Evolutionary conservation across 2,329 filamentous ascomycete species (phyloP).

Genomic region (Bretziella fagacearum): DNA sequence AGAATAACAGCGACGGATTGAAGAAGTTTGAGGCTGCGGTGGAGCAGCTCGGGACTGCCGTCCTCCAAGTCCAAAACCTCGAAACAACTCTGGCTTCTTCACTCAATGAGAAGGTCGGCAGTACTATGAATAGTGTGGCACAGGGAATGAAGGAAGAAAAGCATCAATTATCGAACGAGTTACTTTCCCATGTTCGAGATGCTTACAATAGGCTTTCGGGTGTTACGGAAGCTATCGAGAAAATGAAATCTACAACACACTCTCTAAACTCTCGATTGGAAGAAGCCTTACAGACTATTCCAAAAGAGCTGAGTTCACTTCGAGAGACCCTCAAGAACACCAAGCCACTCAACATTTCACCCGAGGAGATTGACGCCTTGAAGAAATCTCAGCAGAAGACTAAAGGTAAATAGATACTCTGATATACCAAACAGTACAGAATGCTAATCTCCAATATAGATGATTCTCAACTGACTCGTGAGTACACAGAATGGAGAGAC

Average conservation of each 20-base stretch:
- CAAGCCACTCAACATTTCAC: not conserved
- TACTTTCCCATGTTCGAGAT: constrained; percentile 7
- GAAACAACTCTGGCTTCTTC: not conserved
- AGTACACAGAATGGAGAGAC: constrained; percentile 13
- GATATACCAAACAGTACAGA: too few species aligned
- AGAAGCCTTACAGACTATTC: constrained; percentile 2
- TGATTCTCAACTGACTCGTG: constrained; percentile 3
- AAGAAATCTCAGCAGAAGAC: not conserved
- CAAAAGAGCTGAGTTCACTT: constrained; percentile 10
- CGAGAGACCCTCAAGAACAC: constrained; percentile 8
- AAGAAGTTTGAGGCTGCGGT: constrained; percentile 10
- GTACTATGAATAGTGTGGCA: not conserved
- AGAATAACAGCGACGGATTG: constrained; percentile 1
- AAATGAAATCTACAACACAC: constrained; percentile 6
- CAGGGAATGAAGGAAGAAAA: constrained; percentile 1
- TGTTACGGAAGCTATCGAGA: constrained; percentile 4
- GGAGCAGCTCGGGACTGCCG: not conserved
- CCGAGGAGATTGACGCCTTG: not conserved
- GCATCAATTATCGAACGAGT: constrained; percentile 7
- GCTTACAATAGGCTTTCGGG: constrained; percentile 3
- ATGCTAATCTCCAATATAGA: not conserved
- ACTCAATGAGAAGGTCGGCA: not conserved
- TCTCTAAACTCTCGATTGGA: constrained; percentile 7
- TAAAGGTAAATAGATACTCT: not conserved
- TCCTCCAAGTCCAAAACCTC: constrained; percentile 8